Percentiles rank a stretch among this genome's conserved stretches.
phyloP scores from a whole-genome alignment of 2,329 filamentous ascomycete genomes.

The Pyricularia pennisetigena region DNA sequence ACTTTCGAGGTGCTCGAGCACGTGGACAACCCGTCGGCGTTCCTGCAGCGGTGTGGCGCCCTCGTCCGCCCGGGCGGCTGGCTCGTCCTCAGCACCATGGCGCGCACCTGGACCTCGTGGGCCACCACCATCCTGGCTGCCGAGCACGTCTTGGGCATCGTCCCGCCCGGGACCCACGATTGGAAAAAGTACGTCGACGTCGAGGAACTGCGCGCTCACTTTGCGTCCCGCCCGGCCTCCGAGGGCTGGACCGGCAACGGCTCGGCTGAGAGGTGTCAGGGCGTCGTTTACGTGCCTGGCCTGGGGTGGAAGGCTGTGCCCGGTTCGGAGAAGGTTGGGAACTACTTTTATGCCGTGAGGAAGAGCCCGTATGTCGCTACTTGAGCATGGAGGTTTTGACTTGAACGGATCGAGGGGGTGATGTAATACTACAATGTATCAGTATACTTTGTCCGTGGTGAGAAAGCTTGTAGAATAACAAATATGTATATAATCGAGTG shows the following conservation, averaged over 20 bases:
- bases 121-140: constrained; percentile 87
- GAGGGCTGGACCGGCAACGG: constrained; percentile 24
- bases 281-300: constrained; percentile 83
- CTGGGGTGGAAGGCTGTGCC: constrained; percentile 78
- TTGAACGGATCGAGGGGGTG: background rate
- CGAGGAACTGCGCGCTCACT: constrained; percentile 56
- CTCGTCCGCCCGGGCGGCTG: constrained; percentile 87
- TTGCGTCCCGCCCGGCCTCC: constrained; percentile 21
- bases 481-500: background rate
- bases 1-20: constrained; percentile 96
- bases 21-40: constrained; percentile 64
- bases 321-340: constrained; percentile 78
- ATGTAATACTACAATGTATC: background rate
- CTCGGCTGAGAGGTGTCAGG: constrained; percentile 56
- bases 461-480: background rate
- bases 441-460: background rate
- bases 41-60: constrained; percentile 59
- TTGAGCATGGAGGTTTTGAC: background rate
- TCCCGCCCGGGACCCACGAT: constrained; percentile 88
- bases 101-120: constrained; percentile 81
- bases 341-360: constrained; percentile 90
- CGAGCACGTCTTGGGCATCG: constrained; percentile 78
- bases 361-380: constrained; percentile 14
- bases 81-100: constrained; percentile 88
- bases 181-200: constrained; percentile 95